A percentile compares a stretch with the other conserved stretches of the same genome.
Evolutionary conservation across 148 eudicot genomes (phyloP).

Genomic region (Suaeda aralocaspica): DNA sequence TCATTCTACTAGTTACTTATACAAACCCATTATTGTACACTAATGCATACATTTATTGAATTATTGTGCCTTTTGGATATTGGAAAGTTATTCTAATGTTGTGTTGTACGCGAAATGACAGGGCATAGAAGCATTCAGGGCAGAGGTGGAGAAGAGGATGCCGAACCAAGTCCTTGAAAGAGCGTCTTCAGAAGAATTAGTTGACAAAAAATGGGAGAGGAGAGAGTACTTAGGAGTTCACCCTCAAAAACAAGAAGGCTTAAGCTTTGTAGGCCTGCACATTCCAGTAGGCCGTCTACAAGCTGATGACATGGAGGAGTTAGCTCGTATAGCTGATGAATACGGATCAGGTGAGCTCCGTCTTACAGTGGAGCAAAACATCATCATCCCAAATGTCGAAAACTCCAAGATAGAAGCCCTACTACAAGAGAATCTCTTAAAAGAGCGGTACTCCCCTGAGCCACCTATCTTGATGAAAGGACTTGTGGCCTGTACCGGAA

Average conservation of each 20-base stretch:
- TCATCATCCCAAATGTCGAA: constrained; percentile 72
- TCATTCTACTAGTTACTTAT: not conserved
- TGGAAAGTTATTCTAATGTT: not conserved
- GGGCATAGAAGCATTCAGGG: constrained; percentile 86
- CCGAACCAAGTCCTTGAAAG: constrained; percentile 63
- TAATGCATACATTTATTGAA: too few species aligned
- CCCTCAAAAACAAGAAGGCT: constrained; percentile 86
- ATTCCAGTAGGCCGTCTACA: constrained; percentile 90
- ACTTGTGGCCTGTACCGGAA: constrained; percentile 91
- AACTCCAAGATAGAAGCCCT: constrained; percentile 68
- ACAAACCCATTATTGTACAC: not conserved
- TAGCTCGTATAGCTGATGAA: constrained; percentile 79
- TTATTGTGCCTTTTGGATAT: not conserved
- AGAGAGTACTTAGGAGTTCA: constrained; percentile 83
- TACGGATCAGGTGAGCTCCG: constrained; percentile 93
- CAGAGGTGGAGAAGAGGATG: constrained; percentile 91
- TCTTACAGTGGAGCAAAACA: constrained; percentile 92
- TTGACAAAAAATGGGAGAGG: constrained; percentile 71
- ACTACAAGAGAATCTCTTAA: constrained; percentile 64
- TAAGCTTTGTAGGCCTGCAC: constrained; percentile 85
- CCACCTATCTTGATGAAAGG: constrained; percentile 84
- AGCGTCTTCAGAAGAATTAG: constrained; percentile 68
- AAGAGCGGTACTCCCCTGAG: constrained; percentile 55
- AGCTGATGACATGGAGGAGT: constrained; percentile 91
- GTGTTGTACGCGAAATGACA: constrained; percentile 24